Percentiles rank a stretch among this genome's conserved stretches.
Evolutionary conservation across 176 grass and related monocot species (phyloP).

Genomic region (Lolium rigidum): DNA sequence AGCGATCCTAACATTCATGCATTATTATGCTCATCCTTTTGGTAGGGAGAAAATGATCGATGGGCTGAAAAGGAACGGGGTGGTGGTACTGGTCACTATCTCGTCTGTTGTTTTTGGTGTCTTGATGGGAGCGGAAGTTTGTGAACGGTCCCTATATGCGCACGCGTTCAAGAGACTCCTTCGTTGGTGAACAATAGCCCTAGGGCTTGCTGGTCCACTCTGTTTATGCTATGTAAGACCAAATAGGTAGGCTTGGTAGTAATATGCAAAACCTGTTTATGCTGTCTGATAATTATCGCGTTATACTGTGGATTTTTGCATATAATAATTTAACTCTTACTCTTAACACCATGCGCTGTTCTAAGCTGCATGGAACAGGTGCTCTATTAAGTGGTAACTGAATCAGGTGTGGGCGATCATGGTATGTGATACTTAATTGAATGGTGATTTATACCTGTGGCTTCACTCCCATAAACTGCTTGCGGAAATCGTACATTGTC

Average conservation of each 20-base stretch:
- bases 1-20: neutral
- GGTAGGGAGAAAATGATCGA: neutral
- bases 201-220: conserved; percentile 5
- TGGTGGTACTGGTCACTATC: neutral
- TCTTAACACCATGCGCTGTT: too few relatives aligned
- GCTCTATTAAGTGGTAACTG: too few relatives aligned
- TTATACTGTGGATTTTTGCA: too few relatives aligned
- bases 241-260: neutral
- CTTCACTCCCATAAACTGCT: too few relatives aligned
- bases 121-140: neutral
- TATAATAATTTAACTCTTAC: too few relatives aligned
- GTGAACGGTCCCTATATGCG: neutral
- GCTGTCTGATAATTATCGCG: too few relatives aligned
- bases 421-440: too few relatives aligned
- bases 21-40: neutral
- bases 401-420: too few relatives aligned
- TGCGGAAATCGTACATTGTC: too few relatives aligned
- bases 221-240: conserved; percentile 24
- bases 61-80: neutral
- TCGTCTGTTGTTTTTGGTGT: neutral
- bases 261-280: neutral
- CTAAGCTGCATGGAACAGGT: too few relatives aligned
- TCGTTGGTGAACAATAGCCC: neutral
- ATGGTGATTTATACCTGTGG: too few relatives aligned
- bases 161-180: neutral